phyloP scores from a whole-genome alignment of 805 yeast species.

The Starmera amethionina region DNA sequence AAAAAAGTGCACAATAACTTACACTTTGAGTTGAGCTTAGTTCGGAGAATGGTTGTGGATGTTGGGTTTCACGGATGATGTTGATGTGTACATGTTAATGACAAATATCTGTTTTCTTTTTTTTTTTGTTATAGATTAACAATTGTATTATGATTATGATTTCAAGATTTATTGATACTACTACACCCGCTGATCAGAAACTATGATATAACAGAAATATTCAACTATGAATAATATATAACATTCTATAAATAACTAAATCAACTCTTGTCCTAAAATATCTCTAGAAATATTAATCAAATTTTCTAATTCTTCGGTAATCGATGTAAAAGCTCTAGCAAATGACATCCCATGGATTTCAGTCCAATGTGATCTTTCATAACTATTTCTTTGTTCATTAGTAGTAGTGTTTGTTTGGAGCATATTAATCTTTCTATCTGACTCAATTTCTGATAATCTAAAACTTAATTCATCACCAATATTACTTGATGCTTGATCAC shows the following conservation, averaged over 20 bases:
- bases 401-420: not conserved
- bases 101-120: too few species aligned
- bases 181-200: too few species aligned
- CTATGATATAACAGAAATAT: too few species aligned
- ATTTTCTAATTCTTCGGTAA: conserved; percentile 32
- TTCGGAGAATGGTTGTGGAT: too few species aligned
- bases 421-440: not conserved
- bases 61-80: not conserved
- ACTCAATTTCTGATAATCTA: conserved; percentile 5
- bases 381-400: conserved; percentile 1
- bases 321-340: conserved; percentile 35
- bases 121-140: too few species aligned
- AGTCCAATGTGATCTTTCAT: conserved; percentile 30
- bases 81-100: not conserved
- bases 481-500: not conserved
- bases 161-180: too few species aligned
- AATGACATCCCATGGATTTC: conserved; percentile 41
- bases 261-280: conserved; percentile 32
- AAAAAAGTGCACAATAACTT: conserved; percentile 1
- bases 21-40: too few species aligned
- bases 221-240: too few species aligned
- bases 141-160: too few species aligned
- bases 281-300: conserved; percentile 28
- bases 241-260: not conserved
- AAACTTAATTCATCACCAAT: conserved; percentile 5